phyloP scores from a whole-genome alignment of 257 asterid species.

The Solanum boliviense region DNA sequence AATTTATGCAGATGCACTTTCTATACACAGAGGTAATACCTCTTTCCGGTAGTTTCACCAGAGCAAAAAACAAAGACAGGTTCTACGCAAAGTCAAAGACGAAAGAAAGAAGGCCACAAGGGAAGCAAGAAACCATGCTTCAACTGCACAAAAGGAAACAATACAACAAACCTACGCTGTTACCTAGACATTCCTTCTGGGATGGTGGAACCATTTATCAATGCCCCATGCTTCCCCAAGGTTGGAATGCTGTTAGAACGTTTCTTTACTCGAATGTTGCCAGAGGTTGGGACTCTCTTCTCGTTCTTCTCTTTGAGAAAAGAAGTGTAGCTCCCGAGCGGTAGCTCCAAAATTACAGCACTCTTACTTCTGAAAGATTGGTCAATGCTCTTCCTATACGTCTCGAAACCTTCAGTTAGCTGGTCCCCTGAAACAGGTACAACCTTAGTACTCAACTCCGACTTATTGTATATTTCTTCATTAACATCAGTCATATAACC shows the following conservation, averaged over 20 bases:
- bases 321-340: slow-evolving; percentile 6
- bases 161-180: not conserved
- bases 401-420: slow-evolving; percentile 10
- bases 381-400: slow-evolving; percentile 18
- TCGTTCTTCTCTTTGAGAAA: slow-evolving; percentile 19
- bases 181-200: slow-evolving; percentile 14
- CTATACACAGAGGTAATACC: not conserved
- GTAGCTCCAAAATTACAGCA: slow-evolving; percentile 30
- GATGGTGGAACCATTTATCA: slow-evolving; percentile 13
- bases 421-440: slow-evolving; percentile 10
- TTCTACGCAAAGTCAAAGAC: not conserved
- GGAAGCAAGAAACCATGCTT: not conserved
- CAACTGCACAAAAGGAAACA: not conserved
- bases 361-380: slow-evolving; percentile 30
- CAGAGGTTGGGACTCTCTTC: slow-evolving; percentile 11
- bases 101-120: not conserved
- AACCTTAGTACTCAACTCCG: slow-evolving; percentile 5
- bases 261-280: slow-evolving; percentile 17
- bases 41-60: not conserved
- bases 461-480: slow-evolving; percentile 13
- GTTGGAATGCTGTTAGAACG: slow-evolving; percentile 58
- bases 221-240: slow-evolving; percentile 25
- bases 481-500: slow-evolving; percentile 50
- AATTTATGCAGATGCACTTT: not conserved
- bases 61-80: not conserved